Evolutionary conservation across 768 basidiomycete species (phyloP).

Genomic region (Kwoniella pini): DNA sequence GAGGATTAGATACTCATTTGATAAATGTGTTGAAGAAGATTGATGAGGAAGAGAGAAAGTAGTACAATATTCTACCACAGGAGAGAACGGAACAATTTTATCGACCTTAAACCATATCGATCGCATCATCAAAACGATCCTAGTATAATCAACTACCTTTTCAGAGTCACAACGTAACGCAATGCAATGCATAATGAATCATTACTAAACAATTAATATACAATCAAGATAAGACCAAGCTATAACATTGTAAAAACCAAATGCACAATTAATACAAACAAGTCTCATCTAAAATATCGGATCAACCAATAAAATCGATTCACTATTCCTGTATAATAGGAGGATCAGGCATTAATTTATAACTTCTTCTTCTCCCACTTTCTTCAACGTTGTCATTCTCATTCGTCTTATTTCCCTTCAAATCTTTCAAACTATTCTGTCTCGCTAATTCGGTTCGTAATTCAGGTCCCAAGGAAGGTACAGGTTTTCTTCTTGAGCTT

Average conservation of each 20-base stretch:
- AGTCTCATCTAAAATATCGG: background rate
- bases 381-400: slow-evolving; percentile 4
- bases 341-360: slow-evolving; percentile 32
- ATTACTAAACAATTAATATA: too few species aligned
- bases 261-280: background rate
- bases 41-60: slow-evolving; percentile 28
- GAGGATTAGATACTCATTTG: slow-evolving; percentile 46
- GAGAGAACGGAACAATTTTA: too few species aligned
- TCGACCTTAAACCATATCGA: background rate
- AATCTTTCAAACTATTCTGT: slow-evolving; percentile 15
- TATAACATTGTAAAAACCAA: background rate
- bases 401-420: slow-evolving; percentile 1
- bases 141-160: too few species aligned
- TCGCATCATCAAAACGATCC: too few species aligned
- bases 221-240: too few species aligned
- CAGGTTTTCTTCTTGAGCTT: slow-evolving; percentile 36
- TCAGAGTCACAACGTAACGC: too few species aligned
- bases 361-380: slow-evolving; percentile 23
- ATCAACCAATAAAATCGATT: background rate
- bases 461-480: slow-evolving; percentile 39
- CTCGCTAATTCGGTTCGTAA: slow-evolving; percentile 27
- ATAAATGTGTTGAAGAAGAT: slow-evolving; percentile 37
- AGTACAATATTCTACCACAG: too few species aligned
- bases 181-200: too few species aligned
- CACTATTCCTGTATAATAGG: slow-evolving; percentile 16